These are phyloP conservation scores for Tilletia caries DNA, from an alignment of 1,284 basidiomycete species.

Conservation along the genomic window DNA sequence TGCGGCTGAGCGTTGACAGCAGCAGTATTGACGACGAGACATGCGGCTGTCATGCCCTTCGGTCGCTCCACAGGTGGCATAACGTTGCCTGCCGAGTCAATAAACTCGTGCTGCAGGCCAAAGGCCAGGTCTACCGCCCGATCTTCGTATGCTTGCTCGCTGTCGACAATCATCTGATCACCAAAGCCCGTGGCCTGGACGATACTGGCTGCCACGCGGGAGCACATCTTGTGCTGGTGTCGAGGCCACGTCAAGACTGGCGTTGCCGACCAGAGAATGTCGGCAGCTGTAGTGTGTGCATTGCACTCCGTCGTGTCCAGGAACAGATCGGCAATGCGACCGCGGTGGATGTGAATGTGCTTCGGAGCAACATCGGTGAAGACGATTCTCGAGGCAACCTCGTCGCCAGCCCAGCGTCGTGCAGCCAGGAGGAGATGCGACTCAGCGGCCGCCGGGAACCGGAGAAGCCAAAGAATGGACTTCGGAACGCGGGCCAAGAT, in stretches of 20 bases:
- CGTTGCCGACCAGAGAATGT: constrained; percentile 65
- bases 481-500: constrained; percentile 61
- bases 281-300: constrained; percentile 65
- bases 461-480: constrained; percentile 65
- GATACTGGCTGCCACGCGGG: constrained; percentile 64
- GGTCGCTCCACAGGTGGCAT: constrained; percentile 10
- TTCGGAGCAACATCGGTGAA: constrained; percentile 65
- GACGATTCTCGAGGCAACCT: constrained; percentile 61
- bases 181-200: constrained; percentile 63
- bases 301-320: constrained; percentile 68
- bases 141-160: constrained; percentile 61
- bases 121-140: constrained; percentile 61
- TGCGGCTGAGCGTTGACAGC: constrained; percentile 18
- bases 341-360: constrained; percentile 62
- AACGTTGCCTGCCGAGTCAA: constrained; percentile 17
- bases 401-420: constrained; percentile 60
- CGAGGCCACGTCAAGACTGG: constrained; percentile 64
- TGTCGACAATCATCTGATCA: constrained; percentile 61
- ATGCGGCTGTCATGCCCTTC: constrained; percentile 11
- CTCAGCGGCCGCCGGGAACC: constrained; percentile 64
- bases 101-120: constrained; percentile 53
- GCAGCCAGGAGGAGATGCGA: constrained; percentile 61
- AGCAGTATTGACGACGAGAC: constrained; percentile 12
- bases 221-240: constrained; percentile 64
- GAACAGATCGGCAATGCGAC: constrained; percentile 63